These are phyloP conservation scores for Pseudocercospora vitis DNA, from an alignment of 2,329 filamentous ascomycete species.

Conservation along the genomic window DNA sequence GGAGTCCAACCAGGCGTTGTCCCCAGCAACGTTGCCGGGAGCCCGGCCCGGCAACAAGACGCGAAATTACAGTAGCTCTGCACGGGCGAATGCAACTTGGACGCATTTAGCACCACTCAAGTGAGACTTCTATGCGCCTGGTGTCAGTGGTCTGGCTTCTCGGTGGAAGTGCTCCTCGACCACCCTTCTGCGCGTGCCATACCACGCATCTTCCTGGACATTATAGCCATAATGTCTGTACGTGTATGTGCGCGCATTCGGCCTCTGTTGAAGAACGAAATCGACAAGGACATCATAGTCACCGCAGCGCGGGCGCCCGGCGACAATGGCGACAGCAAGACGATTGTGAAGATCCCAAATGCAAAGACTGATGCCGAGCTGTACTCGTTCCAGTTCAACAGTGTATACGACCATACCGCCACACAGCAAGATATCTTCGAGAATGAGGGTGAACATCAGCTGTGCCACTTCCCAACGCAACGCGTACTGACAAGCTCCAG, in stretches of 20 bases:
- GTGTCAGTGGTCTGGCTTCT: too few relatives aligned
- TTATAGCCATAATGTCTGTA: slow-evolving; percentile 55
- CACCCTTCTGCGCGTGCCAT: background rate
- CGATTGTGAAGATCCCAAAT: slow-evolving; percentile 83
- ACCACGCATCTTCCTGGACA: slow-evolving; percentile 13
- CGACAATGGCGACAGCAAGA: slow-evolving; percentile 41
- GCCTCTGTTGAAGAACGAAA: slow-evolving; percentile 80
- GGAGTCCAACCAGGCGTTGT: too few relatives aligned
- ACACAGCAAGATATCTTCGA: slow-evolving; percentile 88
- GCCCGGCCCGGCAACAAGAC: too few relatives aligned
- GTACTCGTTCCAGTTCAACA: slow-evolving; percentile 92
- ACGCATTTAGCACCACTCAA: slow-evolving; percentile 7
- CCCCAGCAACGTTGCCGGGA: too few relatives aligned
- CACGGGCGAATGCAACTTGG: too few relatives aligned
- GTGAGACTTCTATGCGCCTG: too few relatives aligned
- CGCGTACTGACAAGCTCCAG: slow-evolving; percentile 49
- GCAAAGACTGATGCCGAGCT: slow-evolving; percentile 89
- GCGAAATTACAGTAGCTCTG: too few relatives aligned
- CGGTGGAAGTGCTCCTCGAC: too few relatives aligned
- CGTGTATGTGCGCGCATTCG: slow-evolving; percentile 88
- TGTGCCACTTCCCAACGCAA: slow-evolving; percentile 4
- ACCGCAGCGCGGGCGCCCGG: slow-evolving; percentile 60
- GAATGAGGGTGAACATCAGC: slow-evolving; percentile 67
- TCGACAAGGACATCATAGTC: slow-evolving; percentile 85
- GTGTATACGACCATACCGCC: slow-evolving; percentile 78